Evolutionary conservation across 306 rosid genomes (phyloP), one percentile per base, ranked within the genome.

Genomic region (Lotus japonicus): DNA sequence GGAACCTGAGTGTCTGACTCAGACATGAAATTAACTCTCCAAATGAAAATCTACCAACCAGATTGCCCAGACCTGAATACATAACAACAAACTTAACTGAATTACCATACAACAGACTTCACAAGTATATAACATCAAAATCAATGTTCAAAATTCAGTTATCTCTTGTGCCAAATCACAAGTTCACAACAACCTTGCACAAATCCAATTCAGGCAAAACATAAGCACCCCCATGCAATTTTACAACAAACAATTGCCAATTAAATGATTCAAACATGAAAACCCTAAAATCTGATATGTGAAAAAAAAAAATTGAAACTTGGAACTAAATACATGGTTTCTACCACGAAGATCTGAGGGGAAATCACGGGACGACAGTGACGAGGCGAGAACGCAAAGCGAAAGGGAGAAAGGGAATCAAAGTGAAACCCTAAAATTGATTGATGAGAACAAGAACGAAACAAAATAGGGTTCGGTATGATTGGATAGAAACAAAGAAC

Each of bases 1-100:
- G 96, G 92, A 84, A 80, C 79, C 79, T 83, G 92, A 51, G 35
- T 60, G 62, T 89, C 92, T 70, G 76, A 69, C 68, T 87, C 92
- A 87, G 92, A 87, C 96, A 89, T 89, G 82, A 80, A 74, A 66
- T 75, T 51, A 54, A 82, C 72, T 77, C 74, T 77, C 71, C 65
- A 23, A 57, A 61, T 50, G 16, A 68, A 77, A 64, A 67, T 69
- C 80, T 55, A 53, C 65, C 58, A 73, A 83, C 83, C 65, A 52
- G 75, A 83, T 74, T 38, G 77, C 80, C 72, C 63, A 74, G 58
- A 72, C 72, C 88, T 86, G 78, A 10, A 86, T 45, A 16, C 39
- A 23, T 56, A 26, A 7, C 55, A 15, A 56, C 45, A 19, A 4
- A 18, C 57, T 31, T 9, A 31, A 70, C 2, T 16, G 45, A 60